A percentile compares a stretch with the other conserved stretches of the same genome.
phyloP scores from a whole-genome alignment of 2,329 filamentous ascomycete species.

The Colletotrichum abscissum region DNA sequence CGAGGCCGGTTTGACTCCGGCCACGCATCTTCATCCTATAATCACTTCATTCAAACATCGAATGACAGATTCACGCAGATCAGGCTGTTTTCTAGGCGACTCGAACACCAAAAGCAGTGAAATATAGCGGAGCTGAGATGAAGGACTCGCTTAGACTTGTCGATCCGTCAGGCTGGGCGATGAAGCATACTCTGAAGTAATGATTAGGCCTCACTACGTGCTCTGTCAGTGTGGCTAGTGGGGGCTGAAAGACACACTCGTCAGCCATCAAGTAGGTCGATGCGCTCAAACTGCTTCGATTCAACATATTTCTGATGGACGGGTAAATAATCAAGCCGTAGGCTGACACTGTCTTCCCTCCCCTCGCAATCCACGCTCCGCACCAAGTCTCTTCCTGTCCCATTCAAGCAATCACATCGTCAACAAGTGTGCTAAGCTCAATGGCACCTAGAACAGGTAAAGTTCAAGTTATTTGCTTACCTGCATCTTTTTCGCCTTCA shows the following conservation, averaged over 20 bases:
- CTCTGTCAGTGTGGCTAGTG: background rate
- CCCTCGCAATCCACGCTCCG: background rate
- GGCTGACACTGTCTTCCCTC: background rate
- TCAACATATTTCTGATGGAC: background rate
- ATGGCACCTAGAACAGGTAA: background rate
- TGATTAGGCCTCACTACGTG: background rate
- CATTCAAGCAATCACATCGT: slow-evolving; percentile 9
- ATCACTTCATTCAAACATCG: background rate
- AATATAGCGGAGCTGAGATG: background rate
- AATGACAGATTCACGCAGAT: slow-evolving; percentile 21
- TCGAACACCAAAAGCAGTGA: too few species aligned
- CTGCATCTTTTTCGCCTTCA: background rate
- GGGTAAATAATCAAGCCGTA: background rate
- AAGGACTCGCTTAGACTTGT: slow-evolving; percentile 7
- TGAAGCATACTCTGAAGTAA: background rate
- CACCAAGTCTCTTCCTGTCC: background rate
- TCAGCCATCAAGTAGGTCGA: background rate
- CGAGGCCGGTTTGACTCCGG: background rate
- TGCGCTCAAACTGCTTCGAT: background rate
- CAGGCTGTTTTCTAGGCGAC: background rate
- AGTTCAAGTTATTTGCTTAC: slow-evolving; percentile 6
- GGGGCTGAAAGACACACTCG: background rate
- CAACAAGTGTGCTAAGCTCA: slow-evolving; percentile 7
- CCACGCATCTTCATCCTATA: background rate
- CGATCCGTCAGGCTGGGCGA: slow-evolving; percentile 10